Evolutionary conservation across 129 eudicot genomes (phyloP), one percentile per base, ranked within the genome.

Genomic region (Tagetes erecta): DNA sequence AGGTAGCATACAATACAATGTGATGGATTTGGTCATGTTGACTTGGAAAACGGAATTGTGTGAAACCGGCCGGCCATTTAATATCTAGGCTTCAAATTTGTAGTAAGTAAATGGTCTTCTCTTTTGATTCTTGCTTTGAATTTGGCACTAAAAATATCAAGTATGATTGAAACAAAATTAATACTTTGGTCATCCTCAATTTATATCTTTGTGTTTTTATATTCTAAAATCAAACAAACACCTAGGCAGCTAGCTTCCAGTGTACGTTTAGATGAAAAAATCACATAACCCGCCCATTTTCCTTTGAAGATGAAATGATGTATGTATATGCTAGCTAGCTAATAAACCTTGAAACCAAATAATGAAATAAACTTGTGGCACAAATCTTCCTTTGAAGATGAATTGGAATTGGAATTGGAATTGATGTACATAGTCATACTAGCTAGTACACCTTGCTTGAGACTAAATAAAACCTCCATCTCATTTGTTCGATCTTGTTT

Each of bases 301-400:
- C 27, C 27, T 20, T 20, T 20, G 27, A 20, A 20, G 27, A 20
- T 20, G 27, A 20, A 20, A 20, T 20, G 27, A 20, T 20, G 27
- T 20, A 20, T 20, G 27, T 20, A 20, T 20, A 20, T 20, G 27
- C 27, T 20, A 20, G 27, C 27, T 20, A 20, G 27, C 27, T 20
- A 20, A 20, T 20, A 20, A 20, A 20, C 27, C 27, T 20, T 20
- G 27, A 20, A 20, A 20, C 27, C 27, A 20, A 20, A 20, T 20
- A 20, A 20, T 51, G 46, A 40, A 41, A 70, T 41, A 47, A 45
- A 8, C 49, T 8, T 44, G 49, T 37, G 38, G 51, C 62, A 70
- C 73, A 65, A 74, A 67, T 66, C 68, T 55, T 72, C 63, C 68
- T 72, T 66, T 20, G 70, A 79, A 67, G 74, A 79, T 73, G 74